Conservation (phyloP, 768 basidiomycete genomes). For the Calocybe indica region DNA sequence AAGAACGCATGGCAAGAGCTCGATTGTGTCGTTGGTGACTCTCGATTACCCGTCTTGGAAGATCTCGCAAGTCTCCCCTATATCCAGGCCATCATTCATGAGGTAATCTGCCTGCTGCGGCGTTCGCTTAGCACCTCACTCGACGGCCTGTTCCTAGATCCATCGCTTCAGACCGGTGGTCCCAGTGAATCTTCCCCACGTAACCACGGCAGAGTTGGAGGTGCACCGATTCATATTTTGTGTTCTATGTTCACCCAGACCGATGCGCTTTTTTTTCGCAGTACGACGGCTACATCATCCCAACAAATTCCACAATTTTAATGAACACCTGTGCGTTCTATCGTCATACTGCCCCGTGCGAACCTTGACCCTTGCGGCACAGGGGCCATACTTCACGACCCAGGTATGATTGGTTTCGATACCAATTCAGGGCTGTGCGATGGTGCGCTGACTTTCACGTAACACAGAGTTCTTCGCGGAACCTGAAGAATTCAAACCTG, state of each 20-base stretch:
- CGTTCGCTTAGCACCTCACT: neutral
- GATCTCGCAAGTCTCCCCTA: slow-evolving; percentile 1
- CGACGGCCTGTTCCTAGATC: slow-evolving; percentile 1
- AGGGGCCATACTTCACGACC: neutral
- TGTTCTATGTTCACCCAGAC: neutral
- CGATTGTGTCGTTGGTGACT: neutral
- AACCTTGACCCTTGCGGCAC: neutral
- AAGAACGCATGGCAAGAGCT: slow-evolving; percentile 1
- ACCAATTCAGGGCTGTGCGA: no score
- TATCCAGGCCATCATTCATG: slow-evolving; percentile 11
- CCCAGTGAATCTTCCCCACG: slow-evolving; percentile 14
- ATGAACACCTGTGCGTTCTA: neutral
- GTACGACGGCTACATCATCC: neutral
- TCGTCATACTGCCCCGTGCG: neutral
- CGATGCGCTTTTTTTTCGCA: neutral
- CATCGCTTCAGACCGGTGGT: slow-evolving; percentile 14
- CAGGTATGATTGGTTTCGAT: neutral
- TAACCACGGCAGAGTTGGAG: neutral
- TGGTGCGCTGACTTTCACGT: no score
- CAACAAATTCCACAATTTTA: neutral
- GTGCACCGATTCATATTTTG: neutral
- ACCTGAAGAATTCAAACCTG: neutral
- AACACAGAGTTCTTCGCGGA: neutral
- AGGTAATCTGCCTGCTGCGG: slow-evolving; percentile 4
- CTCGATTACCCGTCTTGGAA: neutral